A percentile compares a stretch with the other conserved stretches of the same genome.
These are phyloP conservation scores for Penicillium sp. DNA, from an alignment of 2,329 filamentous ascomycete species.

Conservation along the genomic window DNA sequence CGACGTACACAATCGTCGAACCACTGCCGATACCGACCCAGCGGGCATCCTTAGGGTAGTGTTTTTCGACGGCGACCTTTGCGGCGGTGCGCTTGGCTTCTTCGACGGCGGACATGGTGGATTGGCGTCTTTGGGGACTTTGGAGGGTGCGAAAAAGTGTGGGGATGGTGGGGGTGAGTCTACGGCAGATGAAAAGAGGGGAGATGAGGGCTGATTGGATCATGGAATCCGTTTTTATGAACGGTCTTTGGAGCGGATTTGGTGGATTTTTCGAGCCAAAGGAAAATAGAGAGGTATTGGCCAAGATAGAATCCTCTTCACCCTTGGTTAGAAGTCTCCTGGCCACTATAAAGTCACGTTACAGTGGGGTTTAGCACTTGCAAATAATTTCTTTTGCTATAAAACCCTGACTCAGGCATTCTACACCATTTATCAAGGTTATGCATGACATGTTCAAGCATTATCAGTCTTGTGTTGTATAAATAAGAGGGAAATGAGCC, in stretches of 20 bases:
- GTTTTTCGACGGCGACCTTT: constrained; percentile 49
- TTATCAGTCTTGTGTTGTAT: neutral
- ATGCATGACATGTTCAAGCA: neutral
- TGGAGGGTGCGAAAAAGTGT: constrained; percentile 2
- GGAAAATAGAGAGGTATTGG: neutral
- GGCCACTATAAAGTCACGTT: neutral
- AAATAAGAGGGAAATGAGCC: neutral
- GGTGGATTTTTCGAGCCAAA: neutral
- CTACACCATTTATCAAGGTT: neutral
- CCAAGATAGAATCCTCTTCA: neutral
- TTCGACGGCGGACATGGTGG: constrained; percentile 39
- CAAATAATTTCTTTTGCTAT: neutral
- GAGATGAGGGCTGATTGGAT: constrained; percentile 9
- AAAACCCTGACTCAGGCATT: too few species aligned
- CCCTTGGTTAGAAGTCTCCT: neutral
- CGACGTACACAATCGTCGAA: constrained; percentile 59
- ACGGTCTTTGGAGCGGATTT: neutral
- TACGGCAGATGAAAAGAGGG: constrained; percentile 11
- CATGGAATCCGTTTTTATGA: neutral
- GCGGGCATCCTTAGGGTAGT: constrained; percentile 50
- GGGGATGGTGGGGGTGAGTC: constrained; percentile 5
- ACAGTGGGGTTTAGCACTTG: neutral
- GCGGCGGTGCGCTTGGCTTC: constrained; percentile 53
- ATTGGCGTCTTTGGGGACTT: constrained; percentile 13
- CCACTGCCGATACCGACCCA: constrained; percentile 59